Conservation (phyloP, 345 rosid genomes). For the Aegle marmelos region DNA sequence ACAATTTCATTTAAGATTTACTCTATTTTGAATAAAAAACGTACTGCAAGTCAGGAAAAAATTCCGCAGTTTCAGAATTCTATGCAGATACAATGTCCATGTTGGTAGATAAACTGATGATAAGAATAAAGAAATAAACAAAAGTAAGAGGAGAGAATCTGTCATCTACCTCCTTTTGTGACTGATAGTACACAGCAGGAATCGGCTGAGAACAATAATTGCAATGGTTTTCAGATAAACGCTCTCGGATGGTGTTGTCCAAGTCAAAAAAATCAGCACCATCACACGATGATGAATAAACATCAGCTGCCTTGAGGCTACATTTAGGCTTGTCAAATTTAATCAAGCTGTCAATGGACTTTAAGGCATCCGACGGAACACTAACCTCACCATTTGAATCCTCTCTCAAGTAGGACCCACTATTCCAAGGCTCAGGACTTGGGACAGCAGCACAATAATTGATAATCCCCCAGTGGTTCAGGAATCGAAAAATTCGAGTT, state of each 20-base stretch:
- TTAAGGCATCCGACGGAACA: conserved; percentile 89
- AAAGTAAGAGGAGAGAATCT: conserved; percentile 10
- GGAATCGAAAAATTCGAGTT: conserved; percentile 81
- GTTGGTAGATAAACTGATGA: background rate
- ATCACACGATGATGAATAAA: conserved; percentile 48
- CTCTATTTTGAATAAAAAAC: background rate
- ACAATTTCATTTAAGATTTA: conserved; percentile 3
- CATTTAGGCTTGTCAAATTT: conserved; percentile 94
- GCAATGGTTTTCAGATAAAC: conserved; percentile 73
- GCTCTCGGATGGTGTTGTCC: conserved; percentile 89
- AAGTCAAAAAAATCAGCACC: conserved; percentile 62
- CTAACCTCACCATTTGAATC: conserved; percentile 83
- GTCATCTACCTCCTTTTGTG: conserved; percentile 79
- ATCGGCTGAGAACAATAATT: conserved; percentile 74
- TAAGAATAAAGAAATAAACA: conserved; percentile 1
- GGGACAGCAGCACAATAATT: conserved; percentile 74
- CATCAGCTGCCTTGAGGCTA: conserved; percentile 71
- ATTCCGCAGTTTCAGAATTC: background rate
- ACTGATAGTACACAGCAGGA: conserved; percentile 62
- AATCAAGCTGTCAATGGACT: conserved; percentile 97
- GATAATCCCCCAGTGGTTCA: conserved; percentile 98
- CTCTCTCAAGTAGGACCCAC: conserved; percentile 66
- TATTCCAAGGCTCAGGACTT: conserved; percentile 53
- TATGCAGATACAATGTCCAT: background rate
- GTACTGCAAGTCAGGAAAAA: background rate